These are phyloP conservation scores for Lotmaria passim DNA, from an alignment of 208 protist species.

Conservation along the genomic window DNA sequence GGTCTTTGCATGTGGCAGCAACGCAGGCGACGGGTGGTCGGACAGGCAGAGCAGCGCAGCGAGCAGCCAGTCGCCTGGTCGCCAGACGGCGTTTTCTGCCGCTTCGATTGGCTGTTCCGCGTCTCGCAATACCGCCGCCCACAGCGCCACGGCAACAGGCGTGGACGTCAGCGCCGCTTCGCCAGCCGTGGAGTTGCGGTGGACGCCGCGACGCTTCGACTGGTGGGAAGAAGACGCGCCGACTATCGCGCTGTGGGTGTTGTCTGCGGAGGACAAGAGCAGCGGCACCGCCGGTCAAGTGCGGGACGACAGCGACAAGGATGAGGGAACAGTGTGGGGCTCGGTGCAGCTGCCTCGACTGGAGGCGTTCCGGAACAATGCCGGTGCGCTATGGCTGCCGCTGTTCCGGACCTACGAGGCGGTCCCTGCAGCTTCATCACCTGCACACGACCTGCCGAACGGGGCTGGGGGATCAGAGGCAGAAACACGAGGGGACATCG, in stretches of 20 bases:
- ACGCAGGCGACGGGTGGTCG: conserved; percentile 3
- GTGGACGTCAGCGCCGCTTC: not conserved
- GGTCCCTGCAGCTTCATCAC: not conserved
- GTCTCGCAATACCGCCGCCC: no score
- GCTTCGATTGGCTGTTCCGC: not conserved
- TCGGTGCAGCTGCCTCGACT: conserved; percentile 22
- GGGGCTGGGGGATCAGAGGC: no score
- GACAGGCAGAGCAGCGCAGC: not conserved
- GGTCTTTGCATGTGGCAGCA: no score
- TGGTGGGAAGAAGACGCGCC: conserved; percentile 18
- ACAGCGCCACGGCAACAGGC: no score
- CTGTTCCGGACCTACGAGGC: conserved; percentile 22
- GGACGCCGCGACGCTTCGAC: conserved; percentile 26
- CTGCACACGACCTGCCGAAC: not conserved
- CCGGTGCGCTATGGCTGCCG: conserved; percentile 38
- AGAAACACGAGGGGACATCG: not conserved
- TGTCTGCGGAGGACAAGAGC: not conserved
- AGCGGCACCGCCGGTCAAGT: not conserved
- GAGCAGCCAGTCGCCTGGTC: not conserved
- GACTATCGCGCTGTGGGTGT: conserved; percentile 20
- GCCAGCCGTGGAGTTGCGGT: conserved; percentile 25
- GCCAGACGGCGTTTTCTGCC: not conserved
- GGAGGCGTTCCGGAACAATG: conserved; percentile 13
- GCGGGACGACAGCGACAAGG: not conserved
- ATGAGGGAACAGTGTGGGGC: conserved; percentile 10